phyloP scores from a whole-genome alignment of 176 grass and related monocot species.

The Triticum turgidum region DNA sequence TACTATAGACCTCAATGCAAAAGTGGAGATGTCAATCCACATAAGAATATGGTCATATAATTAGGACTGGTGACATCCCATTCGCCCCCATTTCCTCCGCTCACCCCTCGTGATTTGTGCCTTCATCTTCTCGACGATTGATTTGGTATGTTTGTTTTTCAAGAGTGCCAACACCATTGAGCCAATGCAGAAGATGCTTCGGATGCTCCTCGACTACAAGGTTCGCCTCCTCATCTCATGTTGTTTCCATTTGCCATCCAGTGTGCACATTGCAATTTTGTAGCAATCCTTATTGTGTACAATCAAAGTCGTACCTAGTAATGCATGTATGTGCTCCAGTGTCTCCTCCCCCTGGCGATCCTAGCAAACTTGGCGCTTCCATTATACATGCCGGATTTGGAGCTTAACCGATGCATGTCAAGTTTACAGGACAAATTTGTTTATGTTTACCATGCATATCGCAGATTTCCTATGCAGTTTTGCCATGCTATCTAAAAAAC shows the following conservation, averaged over 20 bases:
- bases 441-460: too few relatives aligned
- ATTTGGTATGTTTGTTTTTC: not conserved
- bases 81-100: not conserved
- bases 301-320: not conserved
- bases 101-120: not conserved
- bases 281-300: not conserved
- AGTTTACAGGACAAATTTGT: too few relatives aligned
- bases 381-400: too few relatives aligned
- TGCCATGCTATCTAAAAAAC: too few relatives aligned
- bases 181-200: constrained; percentile 63
- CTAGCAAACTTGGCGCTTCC: too few relatives aligned
- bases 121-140: not conserved
- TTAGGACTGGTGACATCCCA: too few relatives aligned
- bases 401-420: too few relatives aligned
- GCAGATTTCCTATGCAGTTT: too few relatives aligned
- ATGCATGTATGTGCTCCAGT: not conserved
- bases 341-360: too few relatives aligned
- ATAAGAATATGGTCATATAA: too few relatives aligned
- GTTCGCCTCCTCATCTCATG: constrained; percentile 29
- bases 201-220: constrained; percentile 74
- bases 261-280: not conserved
- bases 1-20: too few relatives aligned
- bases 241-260: not conserved
- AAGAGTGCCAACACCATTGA: constrained; percentile 52
- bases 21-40: too few relatives aligned